Evolutionary conservation across 1,139 yeast genomes (phyloP), one percentile per base, ranked within the genome.

Genomic region (Sugiyamaella castrensis): DNA sequence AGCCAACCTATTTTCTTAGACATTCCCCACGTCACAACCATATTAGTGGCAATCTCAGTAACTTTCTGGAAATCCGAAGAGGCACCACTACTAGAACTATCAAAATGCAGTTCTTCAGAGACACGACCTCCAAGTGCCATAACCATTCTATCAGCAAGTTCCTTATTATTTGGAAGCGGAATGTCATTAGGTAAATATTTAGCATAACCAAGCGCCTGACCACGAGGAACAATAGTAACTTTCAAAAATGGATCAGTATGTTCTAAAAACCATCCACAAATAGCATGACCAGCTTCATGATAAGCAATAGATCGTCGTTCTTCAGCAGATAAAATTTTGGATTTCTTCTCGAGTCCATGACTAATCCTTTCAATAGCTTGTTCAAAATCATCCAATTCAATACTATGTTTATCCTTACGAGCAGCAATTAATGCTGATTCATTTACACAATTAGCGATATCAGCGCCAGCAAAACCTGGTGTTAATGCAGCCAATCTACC

Each of bases 251-350:
- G 98, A 65, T 89, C 96, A 2, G 98, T 97, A 69, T 77, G 79
- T 68, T 82, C 79, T 61, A 92, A 75, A 65, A 72, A 89, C 98
- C 98, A 92, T 10, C 98, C 98, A 71, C 98, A 88, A 47, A 92
- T 82, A 4, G 98, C 98, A 70, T 92, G 98, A 0, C 98, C 98
- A 1, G 98, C 98, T 70, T 92, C 98, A 66, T 92, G 98, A 65
- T 87, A 92, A 0, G 98, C 98, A 49, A 92, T 97, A 36, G 88
- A 82, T 54, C 74, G 81, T 69, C 89, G 88, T 68, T 92, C 97
- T 51, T 87, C 92, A 6, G 84, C 82, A n/a, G 87, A 81, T 56
- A 92, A 73, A 13, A 92, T 81, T 63, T 86, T 84, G 4, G 94
- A 80, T 67, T 89, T 89, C 75, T 87, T 87, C 67, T 91, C 98